Evolutionary conservation across 164 flowering plant species (phyloP), one percentile per base, ranked within the genome.

Genomic region (Protea cynaroides): DNA sequence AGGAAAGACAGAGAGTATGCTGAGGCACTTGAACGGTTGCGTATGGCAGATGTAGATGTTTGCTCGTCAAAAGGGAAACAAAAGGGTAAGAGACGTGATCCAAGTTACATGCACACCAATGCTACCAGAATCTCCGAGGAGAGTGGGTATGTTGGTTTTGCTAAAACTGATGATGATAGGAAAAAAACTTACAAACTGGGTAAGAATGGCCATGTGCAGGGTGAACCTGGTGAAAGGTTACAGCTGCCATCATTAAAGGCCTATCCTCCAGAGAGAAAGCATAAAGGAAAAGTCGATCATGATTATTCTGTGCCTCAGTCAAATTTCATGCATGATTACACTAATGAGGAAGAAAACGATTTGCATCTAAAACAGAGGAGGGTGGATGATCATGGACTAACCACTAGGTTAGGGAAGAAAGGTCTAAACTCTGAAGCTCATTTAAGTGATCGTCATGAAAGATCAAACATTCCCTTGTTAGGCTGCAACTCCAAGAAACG

Each of bases 401-500:
- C 62, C 64, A 65, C 37, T 56, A 78, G 72, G 72, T 23, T 60
- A 50, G 65, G 79, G 58, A 87, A 79, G 79, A 89, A 81, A 78
- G 77, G 73, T 64, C 77, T 65, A 63, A 70, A 56, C 7, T 43
- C 58, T 65, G 82, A 78, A 61, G 64, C 58, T 50, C 58, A 59
- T 63, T 49, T 9, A 29, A 60, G 24, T 47, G 75, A 76, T 61
- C 61, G 18, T 44, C 73, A 58, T 70, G 91, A 81, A 59, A 70
- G 72, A 58, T 62, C 73, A 49, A 84, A 82, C 55, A 64, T 65
- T 18, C 58, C 78, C 25, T 75, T 84, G 63, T 50, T 70, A 36
- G 86, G 79, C 15, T 81, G 82, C 78, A 79, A 72, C 62, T 65
- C 84, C 19, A 87, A 80, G 77, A 95, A 90, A 77, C 80, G 84